These are phyloP conservation scores for Ophiostoma himal-ulmi DNA, from an alignment of 2,329 filamentous ascomycete species.

Conservation along the genomic window DNA sequence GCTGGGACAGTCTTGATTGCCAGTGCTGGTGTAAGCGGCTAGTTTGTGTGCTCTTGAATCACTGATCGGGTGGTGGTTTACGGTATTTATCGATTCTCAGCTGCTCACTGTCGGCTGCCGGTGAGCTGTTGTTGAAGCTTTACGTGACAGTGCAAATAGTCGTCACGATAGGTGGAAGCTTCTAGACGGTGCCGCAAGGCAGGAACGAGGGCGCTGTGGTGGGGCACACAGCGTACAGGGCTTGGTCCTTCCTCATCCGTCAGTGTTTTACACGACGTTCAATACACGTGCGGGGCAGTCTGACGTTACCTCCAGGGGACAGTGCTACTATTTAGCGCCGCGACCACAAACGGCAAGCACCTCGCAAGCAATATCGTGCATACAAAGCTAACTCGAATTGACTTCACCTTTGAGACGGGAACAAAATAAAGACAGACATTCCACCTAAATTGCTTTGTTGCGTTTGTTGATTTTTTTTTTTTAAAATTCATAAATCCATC, in stretches of 20 bases:
- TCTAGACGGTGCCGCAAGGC: constrained; percentile 20
- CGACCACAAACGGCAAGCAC: not conserved
- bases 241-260: not conserved
- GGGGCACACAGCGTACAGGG: not conserved
- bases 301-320: not conserved
- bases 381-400: not conserved
- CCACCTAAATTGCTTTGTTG: too few species aligned
- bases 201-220: not conserved
- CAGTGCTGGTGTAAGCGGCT: not conserved
- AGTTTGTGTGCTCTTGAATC: not conserved
- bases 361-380: not conserved
- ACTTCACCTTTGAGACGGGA: not conserved
- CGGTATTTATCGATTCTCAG: not conserved
- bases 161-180: constrained; percentile 20
- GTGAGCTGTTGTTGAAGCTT: not conserved
- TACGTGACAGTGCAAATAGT: not conserved
- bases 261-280: not conserved
- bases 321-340: not conserved
- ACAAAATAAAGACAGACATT: too few species aligned
- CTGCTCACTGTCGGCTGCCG: not conserved
- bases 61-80: not conserved
- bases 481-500: not conserved
- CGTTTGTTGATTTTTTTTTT: too few species aligned
- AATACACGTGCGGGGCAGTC: not conserved
- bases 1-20: not conserved